phyloP scores from a whole-genome alignment of 495 filamentous ascomycete genomes.

The Penicillium salamii region DNA sequence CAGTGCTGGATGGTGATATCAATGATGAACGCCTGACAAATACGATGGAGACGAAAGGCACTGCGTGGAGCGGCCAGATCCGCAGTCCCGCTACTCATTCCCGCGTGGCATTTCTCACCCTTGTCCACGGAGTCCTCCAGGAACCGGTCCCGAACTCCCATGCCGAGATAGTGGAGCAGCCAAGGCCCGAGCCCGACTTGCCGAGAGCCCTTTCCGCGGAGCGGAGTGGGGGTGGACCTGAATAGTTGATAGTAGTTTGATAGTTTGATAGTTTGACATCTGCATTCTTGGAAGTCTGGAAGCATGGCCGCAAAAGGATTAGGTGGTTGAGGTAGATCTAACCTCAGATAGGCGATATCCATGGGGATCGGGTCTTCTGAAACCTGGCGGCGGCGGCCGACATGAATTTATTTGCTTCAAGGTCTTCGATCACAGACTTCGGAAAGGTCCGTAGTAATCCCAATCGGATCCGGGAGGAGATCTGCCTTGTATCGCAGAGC shows the following conservation, averaged over 20 bases:
- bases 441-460: slow-evolving; percentile 5
- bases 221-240: neutral
- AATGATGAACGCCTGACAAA: too few species aligned
- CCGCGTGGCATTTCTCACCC: neutral
- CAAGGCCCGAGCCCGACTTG: slow-evolving; percentile 3
- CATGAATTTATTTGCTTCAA: neutral
- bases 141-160: neutral
- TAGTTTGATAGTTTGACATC: neutral
- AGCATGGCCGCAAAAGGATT: too few species aligned
- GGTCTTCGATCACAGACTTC: neutral
- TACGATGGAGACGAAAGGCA: too few species aligned
- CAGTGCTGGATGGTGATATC: too few species aligned
- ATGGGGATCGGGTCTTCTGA: too few species aligned
- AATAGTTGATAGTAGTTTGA: neutral
- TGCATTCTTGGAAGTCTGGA: neutral
- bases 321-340: too few species aligned
- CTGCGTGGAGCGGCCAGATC: too few species aligned
- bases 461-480: neutral
- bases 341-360: too few species aligned
- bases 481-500: slow-evolving; percentile 11
- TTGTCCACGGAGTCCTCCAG: neutral
- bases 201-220: slow-evolving; percentile 3
- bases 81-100: neutral
- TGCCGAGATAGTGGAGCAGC: neutral
- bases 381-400: too few species aligned